Conservation (phyloP, 2,329 filamentous ascomycete species). For the Colletotrichum australisinense region DNA sequence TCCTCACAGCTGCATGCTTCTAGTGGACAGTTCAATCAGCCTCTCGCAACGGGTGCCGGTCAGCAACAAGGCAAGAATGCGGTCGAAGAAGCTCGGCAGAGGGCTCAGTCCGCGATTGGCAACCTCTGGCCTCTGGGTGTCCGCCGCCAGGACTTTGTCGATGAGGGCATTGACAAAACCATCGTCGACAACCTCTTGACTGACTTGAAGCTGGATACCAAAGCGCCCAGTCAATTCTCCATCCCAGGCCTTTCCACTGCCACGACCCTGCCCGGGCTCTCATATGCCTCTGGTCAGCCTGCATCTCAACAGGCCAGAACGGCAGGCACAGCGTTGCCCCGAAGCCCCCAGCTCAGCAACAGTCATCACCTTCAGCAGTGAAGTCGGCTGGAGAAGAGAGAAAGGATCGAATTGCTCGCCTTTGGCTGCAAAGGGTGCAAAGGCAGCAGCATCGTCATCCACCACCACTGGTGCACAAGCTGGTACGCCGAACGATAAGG, state of each 20-base stretch:
- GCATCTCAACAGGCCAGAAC: background rate
- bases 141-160: conserved; percentile 77
- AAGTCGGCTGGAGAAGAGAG: conserved; percentile 66
- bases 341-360: conserved; percentile 8
- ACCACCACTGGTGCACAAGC: conserved; percentile 25
- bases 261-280: background rate
- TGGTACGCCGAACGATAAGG: conserved; percentile 70
- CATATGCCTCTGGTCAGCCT: background rate
- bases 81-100: conserved; percentile 59
- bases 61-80: conserved; percentile 19
- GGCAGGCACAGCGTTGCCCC: background rate
- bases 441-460: conserved; percentile 42
- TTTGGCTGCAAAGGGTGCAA: conserved; percentile 79
- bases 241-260: background rate
- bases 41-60: background rate
- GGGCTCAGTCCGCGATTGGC: conserved; percentile 76
- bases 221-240: conserved; percentile 32
- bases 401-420: conserved; percentile 80
- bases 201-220: conserved; percentile 71
- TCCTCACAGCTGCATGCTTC: too few species aligned
- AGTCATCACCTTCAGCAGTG: conserved; percentile 33
- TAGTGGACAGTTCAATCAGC: background rate
- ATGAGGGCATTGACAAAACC: conserved; percentile 75
- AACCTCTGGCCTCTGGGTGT: conserved; percentile 75
- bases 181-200: conserved; percentile 74